A percentile compares a stretch with the other conserved stretches of the same genome.
These are phyloP conservation scores for Cercospora janseana DNA, from an alignment of 2,329 filamentous ascomycete species.

Conservation along the genomic window DNA sequence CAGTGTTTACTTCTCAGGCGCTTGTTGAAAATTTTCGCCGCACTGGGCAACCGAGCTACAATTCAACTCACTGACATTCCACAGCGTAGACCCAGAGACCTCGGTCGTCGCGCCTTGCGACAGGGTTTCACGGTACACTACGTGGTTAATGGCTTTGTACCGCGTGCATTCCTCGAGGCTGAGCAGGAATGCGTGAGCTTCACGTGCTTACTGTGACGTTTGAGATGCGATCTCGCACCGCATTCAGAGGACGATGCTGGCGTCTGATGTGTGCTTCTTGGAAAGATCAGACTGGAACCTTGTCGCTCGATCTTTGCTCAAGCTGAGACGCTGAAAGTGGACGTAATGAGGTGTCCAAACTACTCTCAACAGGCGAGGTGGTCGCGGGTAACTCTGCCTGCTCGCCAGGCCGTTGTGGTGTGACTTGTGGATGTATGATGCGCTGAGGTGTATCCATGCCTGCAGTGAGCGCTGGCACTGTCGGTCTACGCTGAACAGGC, in stretches of 20 bases:
- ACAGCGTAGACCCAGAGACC: constrained; percentile 28
- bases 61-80: constrained; percentile 31
- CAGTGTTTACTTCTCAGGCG: constrained; percentile 9
- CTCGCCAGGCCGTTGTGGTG: constrained; percentile 11
- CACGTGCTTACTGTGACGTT: background rate
- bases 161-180: constrained; percentile 24
- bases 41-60: constrained; percentile 27
- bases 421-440: background rate
- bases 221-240: background rate
- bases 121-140: constrained; percentile 13
- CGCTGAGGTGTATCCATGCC: background rate
- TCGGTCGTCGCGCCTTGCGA: constrained; percentile 19
- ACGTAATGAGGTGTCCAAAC: constrained; percentile 1
- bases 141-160: constrained; percentile 29
- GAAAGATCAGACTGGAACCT: constrained; percentile 1
- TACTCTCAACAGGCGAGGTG: constrained; percentile 4
- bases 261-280: background rate
- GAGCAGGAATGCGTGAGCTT: constrained; percentile 20
- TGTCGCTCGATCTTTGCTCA: constrained; percentile 1
- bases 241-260: background rate
- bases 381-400: constrained; percentile 13
- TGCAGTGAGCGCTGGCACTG: background rate
- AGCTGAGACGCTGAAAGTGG: constrained; percentile 2
- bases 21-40: constrained; percentile 18
- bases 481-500: constrained; percentile 7